Conservation (phyloP, 371 early-diverging fungal species). For the Mucor velutinosus region DNA sequence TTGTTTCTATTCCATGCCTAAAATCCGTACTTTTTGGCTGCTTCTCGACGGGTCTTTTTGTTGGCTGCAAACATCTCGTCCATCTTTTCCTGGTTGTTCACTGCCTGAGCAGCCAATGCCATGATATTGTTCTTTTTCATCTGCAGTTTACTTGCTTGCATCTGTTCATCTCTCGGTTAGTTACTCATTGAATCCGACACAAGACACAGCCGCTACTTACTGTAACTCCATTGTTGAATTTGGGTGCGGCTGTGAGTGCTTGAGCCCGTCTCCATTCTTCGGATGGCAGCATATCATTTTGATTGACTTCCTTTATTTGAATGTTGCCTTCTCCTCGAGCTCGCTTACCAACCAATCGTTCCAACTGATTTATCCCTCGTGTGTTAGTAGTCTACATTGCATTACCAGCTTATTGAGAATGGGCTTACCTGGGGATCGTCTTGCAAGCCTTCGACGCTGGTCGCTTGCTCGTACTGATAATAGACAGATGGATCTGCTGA, state of each 20-base stretch:
- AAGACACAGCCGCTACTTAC: slow-evolving; percentile 3
- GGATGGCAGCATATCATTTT: slow-evolving; percentile 49
- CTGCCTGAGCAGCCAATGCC: slow-evolving; percentile 76
- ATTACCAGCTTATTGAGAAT: not conserved
- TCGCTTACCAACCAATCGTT: slow-evolving; percentile 47
- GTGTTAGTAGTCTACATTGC: not conserved
- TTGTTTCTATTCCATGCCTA: not conserved
- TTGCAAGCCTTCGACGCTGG: slow-evolving; percentile 26
- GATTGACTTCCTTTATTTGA: slow-evolving; percentile 54
- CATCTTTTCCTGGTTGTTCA: slow-evolving; percentile 63
- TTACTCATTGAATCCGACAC: not conserved
- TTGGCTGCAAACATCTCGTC: slow-evolving; percentile 68
- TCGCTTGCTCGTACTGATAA: slow-evolving; percentile 41
- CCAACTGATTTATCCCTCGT: slow-evolving; percentile 30
- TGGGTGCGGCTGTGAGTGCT: slow-evolving; percentile 23
- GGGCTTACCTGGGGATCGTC: slow-evolving; percentile 47
- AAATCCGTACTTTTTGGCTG: slow-evolving; percentile 71
- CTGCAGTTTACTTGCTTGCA: slow-evolving; percentile 53
- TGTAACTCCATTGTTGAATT: slow-evolving; percentile 27
- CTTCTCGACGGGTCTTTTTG: slow-evolving; percentile 66
- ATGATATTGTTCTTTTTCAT: slow-evolving; percentile 80
- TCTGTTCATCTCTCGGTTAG: slow-evolving; percentile 11
- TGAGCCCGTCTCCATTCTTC: slow-evolving; percentile 46
- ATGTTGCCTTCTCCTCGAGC: slow-evolving; percentile 41
- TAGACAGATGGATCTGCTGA: slow-evolving; percentile 50